phyloP scores from a whole-genome alignment of 2,329 filamentous ascomycete genomes.

The Hymenoscyphus fraxineus region DNA sequence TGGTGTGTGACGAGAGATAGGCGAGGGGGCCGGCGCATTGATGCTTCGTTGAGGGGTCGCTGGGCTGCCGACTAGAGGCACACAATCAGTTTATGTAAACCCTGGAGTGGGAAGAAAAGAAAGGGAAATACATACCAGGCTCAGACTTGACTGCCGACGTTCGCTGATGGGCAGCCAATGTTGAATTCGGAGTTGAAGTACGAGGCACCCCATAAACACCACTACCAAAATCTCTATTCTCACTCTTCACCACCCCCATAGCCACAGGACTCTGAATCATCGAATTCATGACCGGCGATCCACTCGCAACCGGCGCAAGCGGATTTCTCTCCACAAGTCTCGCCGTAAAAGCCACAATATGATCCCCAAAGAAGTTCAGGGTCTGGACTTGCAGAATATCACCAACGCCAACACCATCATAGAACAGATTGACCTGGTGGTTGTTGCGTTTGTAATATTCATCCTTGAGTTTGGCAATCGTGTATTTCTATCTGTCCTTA shows the following conservation, averaged over 20 bases:
- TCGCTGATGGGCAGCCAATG: background rate
- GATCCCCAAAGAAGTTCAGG: constrained; percentile 15
- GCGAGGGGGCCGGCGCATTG: background rate
- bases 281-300: background rate
- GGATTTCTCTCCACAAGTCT: background rate
- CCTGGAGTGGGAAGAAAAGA: background rate
- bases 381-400: constrained; percentile 15
- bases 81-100: background rate
- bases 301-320: background rate
- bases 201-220: background rate
- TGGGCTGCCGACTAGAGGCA: background rate
- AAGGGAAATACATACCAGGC: background rate
- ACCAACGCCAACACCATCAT: background rate
- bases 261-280: background rate
- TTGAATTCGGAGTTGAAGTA: background rate
- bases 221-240: background rate
- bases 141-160: background rate
- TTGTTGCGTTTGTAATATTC: constrained; percentile 16
- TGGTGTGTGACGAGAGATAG: background rate
- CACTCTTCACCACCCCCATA: background rate
- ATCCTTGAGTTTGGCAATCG: constrained; percentile 9
- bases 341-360: constrained; percentile 18
- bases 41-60: background rate
- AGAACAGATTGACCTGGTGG: constrained; percentile 6
- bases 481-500: constrained; percentile 9